Percentiles rank a stretch among this genome's conserved stretches.
These are phyloP conservation scores for Paraconiothyrium brasiliense DNA, from an alignment of 2,329 filamentous ascomycete species.

Conservation along the genomic window DNA sequence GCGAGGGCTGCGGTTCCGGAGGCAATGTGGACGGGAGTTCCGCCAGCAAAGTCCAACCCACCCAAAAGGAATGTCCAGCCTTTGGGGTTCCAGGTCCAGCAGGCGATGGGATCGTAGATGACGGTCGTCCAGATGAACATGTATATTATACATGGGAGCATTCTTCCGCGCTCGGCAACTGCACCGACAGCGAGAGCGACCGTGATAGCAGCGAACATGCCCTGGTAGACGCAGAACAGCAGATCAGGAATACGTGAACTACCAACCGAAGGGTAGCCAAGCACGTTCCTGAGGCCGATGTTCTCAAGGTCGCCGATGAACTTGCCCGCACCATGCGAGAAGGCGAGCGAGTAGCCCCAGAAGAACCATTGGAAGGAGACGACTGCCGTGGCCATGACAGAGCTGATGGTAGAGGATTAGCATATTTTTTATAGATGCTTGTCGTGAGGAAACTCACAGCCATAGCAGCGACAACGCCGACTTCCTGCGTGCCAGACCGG, in stretches of 20 bases:
- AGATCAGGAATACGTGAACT: constrained; percentile 80
- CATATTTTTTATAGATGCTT: neutral
- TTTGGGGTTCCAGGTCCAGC: constrained; percentile 90
- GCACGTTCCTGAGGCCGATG: constrained; percentile 79
- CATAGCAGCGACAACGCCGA: constrained; percentile 87
- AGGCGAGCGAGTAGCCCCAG: constrained; percentile 87
- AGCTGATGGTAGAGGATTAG: constrained; percentile 40
- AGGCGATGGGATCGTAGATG: constrained; percentile 91
- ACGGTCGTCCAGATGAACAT: constrained; percentile 93
- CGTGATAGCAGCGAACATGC: constrained; percentile 88
- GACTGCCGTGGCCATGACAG: constrained; percentile 81
- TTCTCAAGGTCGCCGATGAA: constrained; percentile 84
- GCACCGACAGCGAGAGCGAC: constrained; percentile 86
- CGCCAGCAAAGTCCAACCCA: constrained; percentile 87
- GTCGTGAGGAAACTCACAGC: constrained; percentile 55
- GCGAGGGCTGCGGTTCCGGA: constrained; percentile 85
- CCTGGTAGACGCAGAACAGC: constrained; percentile 85
- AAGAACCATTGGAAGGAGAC: constrained; percentile 95
- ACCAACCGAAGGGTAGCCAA: constrained; percentile 78
- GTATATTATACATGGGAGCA: constrained; percentile 88
- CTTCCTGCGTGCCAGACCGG: constrained; percentile 86
- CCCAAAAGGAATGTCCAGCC: constrained; percentile 76
- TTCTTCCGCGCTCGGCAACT: constrained; percentile 85
- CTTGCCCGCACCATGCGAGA: constrained; percentile 77
- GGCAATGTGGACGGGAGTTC: constrained; percentile 88